Base-by-base conservation (phyloP, 352 stramenopile genomes). In the Globisporangium sylvaticum region DNA sequence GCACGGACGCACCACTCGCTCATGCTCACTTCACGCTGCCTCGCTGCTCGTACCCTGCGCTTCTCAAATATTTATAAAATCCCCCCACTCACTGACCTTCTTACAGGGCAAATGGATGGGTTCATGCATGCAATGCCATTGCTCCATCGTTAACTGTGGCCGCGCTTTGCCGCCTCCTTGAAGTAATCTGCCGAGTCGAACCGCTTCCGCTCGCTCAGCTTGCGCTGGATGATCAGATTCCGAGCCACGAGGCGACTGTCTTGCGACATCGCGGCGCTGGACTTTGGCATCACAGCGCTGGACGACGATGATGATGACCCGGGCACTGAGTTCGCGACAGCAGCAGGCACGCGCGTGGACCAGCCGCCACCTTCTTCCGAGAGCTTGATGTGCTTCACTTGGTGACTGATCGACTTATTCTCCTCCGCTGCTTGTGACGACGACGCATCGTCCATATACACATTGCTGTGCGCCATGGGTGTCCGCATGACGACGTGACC, bases 111-210 rank as follows among this genome's bases (percentile, higher is more conserved):
- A n/a, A 48, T 48, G 39, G 6, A 48, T 8, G 39, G 14, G 39
- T 48, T 6, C 0, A 0, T 34, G n/a, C 14, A 48, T 48, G 15
- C 39, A 48, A 48, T 48, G 15, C 39, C 15, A 50, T 50, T 50
- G 42, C 42, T 22, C 42, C 42, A 50, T 54, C 46, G 39, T 32
- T 65, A 65, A n/a, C 42, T 46, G 24, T 52, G 42, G 9, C 53
- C 31, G 55, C 54, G 66, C 18, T 24, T 52, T 29, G 79, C 73
- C 0, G 75, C 76, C 31, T 88, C 68, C 62, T 90, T 89, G 65
- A 87, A 94, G 64, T 93, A 80, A 64, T 93, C 87, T 9, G 77
- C 83, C 66, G 85, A 92, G 69, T 93, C 85, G 58, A 95, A 93
- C 14, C 78, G 78, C 64, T 92, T 91, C 4, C 83, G 76, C 65